Percentiles rank a stretch among this genome's conserved stretches.
These are phyloP conservation scores for Verticillium klebahnii DNA, from an alignment of 2,329 filamentous ascomycete species.

Conservation along the genomic window DNA sequence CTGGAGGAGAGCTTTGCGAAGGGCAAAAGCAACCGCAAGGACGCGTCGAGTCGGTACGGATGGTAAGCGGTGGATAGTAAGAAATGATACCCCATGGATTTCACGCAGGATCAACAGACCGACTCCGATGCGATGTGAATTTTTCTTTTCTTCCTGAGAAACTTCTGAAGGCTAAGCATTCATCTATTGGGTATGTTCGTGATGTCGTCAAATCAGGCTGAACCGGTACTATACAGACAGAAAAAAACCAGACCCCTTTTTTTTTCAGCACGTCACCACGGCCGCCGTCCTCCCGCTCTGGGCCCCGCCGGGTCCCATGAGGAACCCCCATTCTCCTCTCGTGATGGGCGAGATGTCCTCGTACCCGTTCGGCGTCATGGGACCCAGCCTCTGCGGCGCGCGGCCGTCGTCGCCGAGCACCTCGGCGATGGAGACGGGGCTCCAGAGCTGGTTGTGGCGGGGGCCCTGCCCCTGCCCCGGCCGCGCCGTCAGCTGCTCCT, in stretches of 20 bases:
- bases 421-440: conserved; percentile 37
- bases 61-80: conserved; percentile 45
- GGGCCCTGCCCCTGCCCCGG: conserved; percentile 17
- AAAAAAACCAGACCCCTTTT: background rate
- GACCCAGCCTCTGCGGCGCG: conserved; percentile 30
- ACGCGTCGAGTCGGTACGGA: conserved; percentile 79
- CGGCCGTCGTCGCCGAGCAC: conserved; percentile 25
- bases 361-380: conserved; percentile 53
- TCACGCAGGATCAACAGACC: background rate
- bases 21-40: conserved; percentile 72
- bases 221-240: background rate
- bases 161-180: background rate
- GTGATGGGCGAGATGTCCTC: conserved; percentile 61
- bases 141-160: background rate
- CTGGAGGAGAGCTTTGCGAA: conserved; percentile 88
- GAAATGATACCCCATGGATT: conserved; percentile 1
- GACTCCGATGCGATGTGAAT: background rate
- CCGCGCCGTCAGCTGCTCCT: conserved; percentile 32
- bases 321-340: conserved; percentile 57
- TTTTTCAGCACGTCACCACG: conserved; percentile 46
- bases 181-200: background rate
- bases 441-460: conserved; percentile 22
- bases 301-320: conserved; percentile 35
- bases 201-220: background rate
- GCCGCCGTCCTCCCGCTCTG: conserved; percentile 42